Evolutionary conservation across 768 basidiomycete species (phyloP).

Genomic region (Suillus americanus): DNA sequence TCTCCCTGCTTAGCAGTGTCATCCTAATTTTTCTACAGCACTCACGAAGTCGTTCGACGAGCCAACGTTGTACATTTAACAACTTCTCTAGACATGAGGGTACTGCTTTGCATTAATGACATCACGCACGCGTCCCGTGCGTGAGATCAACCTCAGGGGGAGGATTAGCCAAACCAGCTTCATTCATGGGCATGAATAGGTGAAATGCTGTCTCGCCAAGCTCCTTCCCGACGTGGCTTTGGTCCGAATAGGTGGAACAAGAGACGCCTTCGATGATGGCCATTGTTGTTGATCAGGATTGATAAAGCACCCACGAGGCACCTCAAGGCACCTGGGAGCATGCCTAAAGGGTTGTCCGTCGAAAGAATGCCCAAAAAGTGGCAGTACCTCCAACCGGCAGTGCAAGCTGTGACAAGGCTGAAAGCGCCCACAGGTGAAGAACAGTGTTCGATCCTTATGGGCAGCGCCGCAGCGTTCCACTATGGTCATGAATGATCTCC

Average conservation of each 20-base stretch:
- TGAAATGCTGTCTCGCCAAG: not conserved
- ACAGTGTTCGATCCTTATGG: not conserved
- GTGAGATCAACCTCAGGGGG: not conserved
- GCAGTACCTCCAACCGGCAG: not conserved
- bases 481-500: not conserved
- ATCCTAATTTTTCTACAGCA: not conserved
- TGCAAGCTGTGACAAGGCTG: conserved; percentile 2
- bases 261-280: not conserved
- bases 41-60: not conserved
- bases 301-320: not conserved
- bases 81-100: not conserved
- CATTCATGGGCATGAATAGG: not conserved
- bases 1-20: not conserved
- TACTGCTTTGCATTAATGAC: not conserved
- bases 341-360: not conserved
- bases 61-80: not conserved
- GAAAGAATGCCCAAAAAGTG: not conserved
- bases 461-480: not conserved
- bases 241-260: not conserved
- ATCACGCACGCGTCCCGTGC: not conserved
- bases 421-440: not conserved
- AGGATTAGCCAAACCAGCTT: too few relatives aligned
- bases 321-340: not conserved
- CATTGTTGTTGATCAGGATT: not conserved
- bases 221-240: not conserved